phyloP scores from a whole-genome alignment of 768 basidiomycete genomes.

The Leccinum obscurum region DNA sequence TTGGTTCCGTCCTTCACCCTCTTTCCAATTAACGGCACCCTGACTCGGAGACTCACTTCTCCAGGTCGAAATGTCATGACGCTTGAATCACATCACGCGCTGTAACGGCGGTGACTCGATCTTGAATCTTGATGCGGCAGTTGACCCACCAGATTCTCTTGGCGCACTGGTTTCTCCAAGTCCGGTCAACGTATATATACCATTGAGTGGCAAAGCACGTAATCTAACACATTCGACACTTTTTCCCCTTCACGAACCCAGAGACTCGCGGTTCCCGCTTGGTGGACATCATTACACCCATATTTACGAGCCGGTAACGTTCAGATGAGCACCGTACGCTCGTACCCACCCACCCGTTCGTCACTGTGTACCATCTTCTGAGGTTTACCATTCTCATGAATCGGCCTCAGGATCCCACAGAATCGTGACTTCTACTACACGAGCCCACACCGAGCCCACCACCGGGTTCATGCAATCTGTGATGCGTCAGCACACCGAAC shows the following conservation, averaged over 20 bases:
- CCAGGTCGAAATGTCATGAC: background rate
- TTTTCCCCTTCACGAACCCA: conserved; percentile 3
- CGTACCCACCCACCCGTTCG: conserved; percentile 12
- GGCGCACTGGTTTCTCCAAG: conserved; percentile 15
- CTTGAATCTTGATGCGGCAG: background rate
- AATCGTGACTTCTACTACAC: conserved; percentile 13
- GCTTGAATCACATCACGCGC: background rate
- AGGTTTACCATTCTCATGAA: background rate
- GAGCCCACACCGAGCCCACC: conserved; percentile 22
- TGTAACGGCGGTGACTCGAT: background rate
- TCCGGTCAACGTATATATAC: background rate
- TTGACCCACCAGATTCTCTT: conserved; percentile 8
- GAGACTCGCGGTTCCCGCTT: conserved; percentile 6
- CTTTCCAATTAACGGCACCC: background rate
- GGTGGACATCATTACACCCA: background rate
- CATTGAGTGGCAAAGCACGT: background rate
- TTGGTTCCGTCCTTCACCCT: background rate
- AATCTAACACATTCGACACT: background rate
- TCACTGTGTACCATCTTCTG: background rate
- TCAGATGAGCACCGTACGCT: conserved; percentile 14
- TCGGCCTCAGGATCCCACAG: conserved; percentile 11
- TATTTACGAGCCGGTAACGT: background rate
- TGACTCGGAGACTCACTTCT: background rate
- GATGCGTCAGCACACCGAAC: conserved; percentile 7
- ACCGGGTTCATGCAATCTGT: conserved; percentile 26